A percentile compares a stretch with the other conserved stretches of the same genome.
Evolutionary conservation across 169 alveolate genomes (phyloP).

Genomic region (Eimeria necatrix): DNA sequence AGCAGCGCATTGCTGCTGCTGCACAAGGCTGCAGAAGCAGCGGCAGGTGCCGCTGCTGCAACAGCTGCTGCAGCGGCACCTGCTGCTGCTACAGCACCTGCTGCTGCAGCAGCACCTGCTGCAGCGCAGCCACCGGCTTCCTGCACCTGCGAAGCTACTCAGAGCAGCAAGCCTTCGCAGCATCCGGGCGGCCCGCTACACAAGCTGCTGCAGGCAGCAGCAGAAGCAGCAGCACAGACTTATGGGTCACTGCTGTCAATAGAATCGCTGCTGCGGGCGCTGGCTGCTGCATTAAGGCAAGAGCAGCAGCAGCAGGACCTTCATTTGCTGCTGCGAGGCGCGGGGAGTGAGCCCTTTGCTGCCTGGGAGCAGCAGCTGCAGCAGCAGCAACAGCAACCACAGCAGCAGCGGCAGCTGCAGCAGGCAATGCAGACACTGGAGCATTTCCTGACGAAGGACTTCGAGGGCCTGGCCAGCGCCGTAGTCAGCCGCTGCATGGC

Average conservation of each 20-base stretch:
- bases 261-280: conserved; percentile 52
- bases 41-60: background rate
- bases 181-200: background rate
- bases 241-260: conserved; percentile 22
- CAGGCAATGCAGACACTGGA: conserved; percentile 53
- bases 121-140: background rate
- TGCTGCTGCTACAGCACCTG: background rate
- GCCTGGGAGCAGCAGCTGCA: conserved; percentile 15
- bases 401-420: conserved; percentile 59
- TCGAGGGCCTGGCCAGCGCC: conserved; percentile 62
- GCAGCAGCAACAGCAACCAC: conserved; percentile 50
- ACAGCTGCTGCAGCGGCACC: no score
- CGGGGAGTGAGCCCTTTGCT: background rate
- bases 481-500: conserved; percentile 51
- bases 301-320: conserved; percentile 61
- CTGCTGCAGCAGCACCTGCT: background rate
- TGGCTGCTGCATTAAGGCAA: conserved; percentile 54
- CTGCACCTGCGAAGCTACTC: background rate
- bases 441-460: conserved; percentile 16
- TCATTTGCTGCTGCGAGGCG: background rate
- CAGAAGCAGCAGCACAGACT: conserved; percentile 62
- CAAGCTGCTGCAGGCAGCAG: conserved; percentile 60
- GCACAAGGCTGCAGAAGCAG: conserved; percentile 6
- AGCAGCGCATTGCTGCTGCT: conserved; percentile 43
- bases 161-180: background rate